phyloP scores from a whole-genome alignment of 75 land plant genomes.

The Pinus tabuliformis region DNA sequence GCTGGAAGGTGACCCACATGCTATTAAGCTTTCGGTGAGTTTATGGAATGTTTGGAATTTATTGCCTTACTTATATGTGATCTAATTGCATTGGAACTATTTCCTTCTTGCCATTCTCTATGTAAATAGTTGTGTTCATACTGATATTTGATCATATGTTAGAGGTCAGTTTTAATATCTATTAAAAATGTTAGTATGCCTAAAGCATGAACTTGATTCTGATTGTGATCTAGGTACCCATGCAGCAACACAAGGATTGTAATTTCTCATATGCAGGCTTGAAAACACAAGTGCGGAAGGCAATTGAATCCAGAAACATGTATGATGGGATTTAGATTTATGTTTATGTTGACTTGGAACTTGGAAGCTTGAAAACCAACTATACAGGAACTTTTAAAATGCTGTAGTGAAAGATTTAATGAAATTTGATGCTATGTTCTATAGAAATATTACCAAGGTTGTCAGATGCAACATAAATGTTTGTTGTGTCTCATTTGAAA shows the following conservation, averaged over 20 bases:
- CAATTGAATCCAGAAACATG: slow-evolving; percentile 81
- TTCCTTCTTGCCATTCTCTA: background rate
- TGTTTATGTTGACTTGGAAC: background rate
- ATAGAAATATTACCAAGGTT: background rate
- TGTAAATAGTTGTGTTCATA: background rate
- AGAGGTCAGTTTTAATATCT: background rate
- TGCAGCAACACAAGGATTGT: slow-evolving; percentile 85
- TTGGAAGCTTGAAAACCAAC: background rate
- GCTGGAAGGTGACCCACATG: slow-evolving; percentile 71
- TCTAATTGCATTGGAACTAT: too few species aligned
- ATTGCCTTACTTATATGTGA: background rate
- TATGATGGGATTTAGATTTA: slow-evolving; percentile 21
- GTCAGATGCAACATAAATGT: too few species aligned
- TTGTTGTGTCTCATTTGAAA: too few species aligned
- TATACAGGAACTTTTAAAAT: background rate
- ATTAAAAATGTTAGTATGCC: background rate
- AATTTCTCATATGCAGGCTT: slow-evolving; percentile 98
- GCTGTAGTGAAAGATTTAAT: background rate
- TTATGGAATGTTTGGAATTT: background rate
- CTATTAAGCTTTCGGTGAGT: slow-evolving; percentile 74
- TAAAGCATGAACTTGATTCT: background rate
- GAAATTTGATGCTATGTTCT: background rate
- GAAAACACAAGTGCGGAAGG: slow-evolving; percentile 92
- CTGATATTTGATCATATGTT: background rate
- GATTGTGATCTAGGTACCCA: slow-evolving; percentile 59